These are phyloP conservation scores for Xylaria arbuscula DNA, from an alignment of 2,329 filamentous ascomycete genomes.

Conservation along the genomic window DNA sequence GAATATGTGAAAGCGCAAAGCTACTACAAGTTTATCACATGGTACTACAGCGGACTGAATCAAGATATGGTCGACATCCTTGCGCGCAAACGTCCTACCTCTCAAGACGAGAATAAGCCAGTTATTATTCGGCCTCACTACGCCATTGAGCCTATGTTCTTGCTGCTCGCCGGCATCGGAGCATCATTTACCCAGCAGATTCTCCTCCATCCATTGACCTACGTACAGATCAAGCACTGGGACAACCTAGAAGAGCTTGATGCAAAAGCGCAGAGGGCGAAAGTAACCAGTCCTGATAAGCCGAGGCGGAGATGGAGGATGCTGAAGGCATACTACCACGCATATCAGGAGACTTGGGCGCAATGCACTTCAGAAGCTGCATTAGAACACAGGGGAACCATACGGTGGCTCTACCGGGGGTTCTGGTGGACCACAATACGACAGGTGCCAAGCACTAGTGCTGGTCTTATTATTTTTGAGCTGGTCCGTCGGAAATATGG, in stretches of 20 bases:
- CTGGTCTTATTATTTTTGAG: conserved; percentile 83
- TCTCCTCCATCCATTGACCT: conserved; percentile 76
- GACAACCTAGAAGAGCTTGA: conserved; percentile 78
- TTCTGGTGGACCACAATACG: conserved; percentile 79
- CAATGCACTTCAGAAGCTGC: conserved; percentile 69
- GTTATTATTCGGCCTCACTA: conserved; percentile 77
- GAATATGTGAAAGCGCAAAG: conserved; percentile 80
- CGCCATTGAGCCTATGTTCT: conserved; percentile 77
- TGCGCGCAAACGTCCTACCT: conserved; percentile 58
- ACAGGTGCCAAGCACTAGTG: conserved; percentile 81
- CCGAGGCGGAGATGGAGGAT: conserved; percentile 60
- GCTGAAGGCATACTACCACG: conserved; percentile 74
- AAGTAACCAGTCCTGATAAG: conserved; percentile 50
- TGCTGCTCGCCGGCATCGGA: conserved; percentile 74
- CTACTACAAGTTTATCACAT: conserved; percentile 77
- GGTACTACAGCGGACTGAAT: conserved; percentile 72
- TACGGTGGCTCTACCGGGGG: conserved; percentile 74
- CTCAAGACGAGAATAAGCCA: conserved; percentile 46
- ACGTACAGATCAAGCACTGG: conserved; percentile 79
- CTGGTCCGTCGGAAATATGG: conserved; percentile 79
- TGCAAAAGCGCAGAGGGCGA: conserved; percentile 63
- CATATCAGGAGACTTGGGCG: conserved; percentile 74
- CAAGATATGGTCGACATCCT: conserved; percentile 63
- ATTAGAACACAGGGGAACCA: conserved; percentile 65
- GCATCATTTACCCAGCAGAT: conserved; percentile 76